phyloP scores from a whole-genome alignment of 1,284 basidiomycete species.

The Mycosarcoma mackinlayi region DNA sequence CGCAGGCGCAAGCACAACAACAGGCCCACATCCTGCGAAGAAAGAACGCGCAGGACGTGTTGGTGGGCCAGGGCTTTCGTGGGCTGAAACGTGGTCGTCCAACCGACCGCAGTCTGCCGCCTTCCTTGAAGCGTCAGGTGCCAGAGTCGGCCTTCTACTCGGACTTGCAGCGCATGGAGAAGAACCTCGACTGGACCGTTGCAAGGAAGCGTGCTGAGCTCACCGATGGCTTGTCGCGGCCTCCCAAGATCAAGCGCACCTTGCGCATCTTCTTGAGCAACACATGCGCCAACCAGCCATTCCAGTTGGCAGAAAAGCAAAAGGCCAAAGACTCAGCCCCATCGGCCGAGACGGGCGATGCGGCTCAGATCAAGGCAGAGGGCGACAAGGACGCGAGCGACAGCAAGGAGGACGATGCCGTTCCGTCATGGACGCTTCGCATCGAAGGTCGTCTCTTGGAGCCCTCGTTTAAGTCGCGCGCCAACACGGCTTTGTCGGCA shows the following conservation, averaged over 20 bases:
- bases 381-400: slow-evolving; percentile 26
- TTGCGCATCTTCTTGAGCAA: slow-evolving; percentile 89
- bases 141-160: slow-evolving; percentile 79
- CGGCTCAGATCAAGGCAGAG: slow-evolving; percentile 24
- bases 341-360: slow-evolving; percentile 28
- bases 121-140: slow-evolving; percentile 74
- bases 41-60: slow-evolving; percentile 55
- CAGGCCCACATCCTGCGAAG: slow-evolving; percentile 44
- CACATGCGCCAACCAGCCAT: slow-evolving; percentile 81
- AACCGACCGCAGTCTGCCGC: slow-evolving; percentile 81
- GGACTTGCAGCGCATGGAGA: slow-evolving; percentile 86
- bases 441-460: slow-evolving; percentile 87
- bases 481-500: slow-evolving; percentile 59
- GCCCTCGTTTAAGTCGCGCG: slow-evolving; percentile 59
- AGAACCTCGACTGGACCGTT: slow-evolving; percentile 94
- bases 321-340: slow-evolving; percentile 45
- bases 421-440: slow-evolving; percentile 89
- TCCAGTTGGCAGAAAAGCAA: slow-evolving; percentile 58
- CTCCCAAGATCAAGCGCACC: slow-evolving; percentile 77
- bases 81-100: slow-evolving; percentile 78
- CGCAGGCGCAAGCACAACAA: slow-evolving; percentile 51
- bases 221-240: slow-evolving; percentile 64
- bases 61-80: slow-evolving; percentile 62
- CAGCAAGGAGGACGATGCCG: slow-evolving; percentile 75
- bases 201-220: slow-evolving; percentile 86